Evolutionary conservation across 2,329 filamentous ascomycete genomes (phyloP).

Genomic region (Phialophora tarda): DNA sequence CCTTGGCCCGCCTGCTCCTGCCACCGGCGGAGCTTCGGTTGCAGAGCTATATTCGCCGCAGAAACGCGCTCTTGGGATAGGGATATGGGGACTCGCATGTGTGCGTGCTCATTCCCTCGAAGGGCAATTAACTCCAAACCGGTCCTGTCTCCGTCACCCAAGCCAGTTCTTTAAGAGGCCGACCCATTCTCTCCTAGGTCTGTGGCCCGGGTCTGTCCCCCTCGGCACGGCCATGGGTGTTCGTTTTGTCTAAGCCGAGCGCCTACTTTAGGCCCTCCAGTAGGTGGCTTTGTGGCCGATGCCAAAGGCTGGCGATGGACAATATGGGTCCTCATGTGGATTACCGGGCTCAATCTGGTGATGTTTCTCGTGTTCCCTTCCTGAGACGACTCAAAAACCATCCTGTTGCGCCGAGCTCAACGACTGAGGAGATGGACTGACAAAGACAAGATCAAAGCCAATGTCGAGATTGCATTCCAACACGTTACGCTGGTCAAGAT

Average conservation of each 20-base stretch:
- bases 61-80: conserved; percentile 49
- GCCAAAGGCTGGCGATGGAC: conserved; percentile 50
- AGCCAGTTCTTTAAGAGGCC: no score
- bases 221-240: no score
- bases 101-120: conserved; percentile 33
- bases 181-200: no score
- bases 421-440: conserved; percentile 49
- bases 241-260: no score
- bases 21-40: conserved; percentile 54
- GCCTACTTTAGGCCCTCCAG: conserved; percentile 42
- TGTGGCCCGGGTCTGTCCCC: no score
- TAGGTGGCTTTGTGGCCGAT: conserved; percentile 51
- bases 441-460: conserved; percentile 49
- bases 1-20: conserved; percentile 54
- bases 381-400: no score
- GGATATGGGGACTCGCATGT: conserved; percentile 50
- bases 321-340: conserved; percentile 51
- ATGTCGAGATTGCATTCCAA: no score
- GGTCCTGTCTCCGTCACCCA: no score
- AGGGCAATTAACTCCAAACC: no score
- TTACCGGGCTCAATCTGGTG: no score
- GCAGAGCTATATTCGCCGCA: conserved; percentile 51
- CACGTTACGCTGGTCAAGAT: no score
- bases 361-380: no score
- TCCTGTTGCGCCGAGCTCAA: conserved; percentile 49